A percentile compares a stretch with the other conserved stretches of the same genome.
Evolutionary conservation across 2,329 filamentous ascomycete genomes (phyloP).

Genomic region (Botrytis paeoniae): DNA sequence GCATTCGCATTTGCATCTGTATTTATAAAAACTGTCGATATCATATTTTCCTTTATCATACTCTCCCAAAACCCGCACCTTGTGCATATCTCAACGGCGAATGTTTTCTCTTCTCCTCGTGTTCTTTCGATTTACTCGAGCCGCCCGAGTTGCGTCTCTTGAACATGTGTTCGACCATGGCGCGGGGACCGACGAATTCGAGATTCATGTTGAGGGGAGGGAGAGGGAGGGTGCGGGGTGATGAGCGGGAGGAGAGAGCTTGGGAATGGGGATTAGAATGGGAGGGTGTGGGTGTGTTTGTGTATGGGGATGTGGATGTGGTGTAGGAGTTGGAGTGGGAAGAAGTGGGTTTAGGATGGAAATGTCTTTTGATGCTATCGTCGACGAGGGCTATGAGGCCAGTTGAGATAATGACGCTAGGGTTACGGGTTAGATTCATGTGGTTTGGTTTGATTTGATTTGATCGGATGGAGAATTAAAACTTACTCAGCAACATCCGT

Average conservation of each 20-base stretch:
- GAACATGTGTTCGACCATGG: conserved; percentile 62
- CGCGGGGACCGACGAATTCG: conserved; percentile 60
- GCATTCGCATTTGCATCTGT: not conserved
- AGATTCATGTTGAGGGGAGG: conserved; percentile 50
- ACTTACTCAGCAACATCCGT: conserved; percentile 87
- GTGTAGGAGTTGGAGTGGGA: conserved; percentile 57
- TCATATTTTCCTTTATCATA: not conserved
- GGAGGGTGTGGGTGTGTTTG: conserved; percentile 60
- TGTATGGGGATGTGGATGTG: conserved; percentile 58
- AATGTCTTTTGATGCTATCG: conserved; percentile 70
- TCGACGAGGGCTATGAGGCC: conserved; percentile 86
- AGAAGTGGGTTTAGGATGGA: conserved; percentile 42
- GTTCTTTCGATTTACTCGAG: conserved; percentile 27
- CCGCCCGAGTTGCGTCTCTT: conserved; percentile 44
- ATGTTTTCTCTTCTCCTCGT: conserved; percentile 6
- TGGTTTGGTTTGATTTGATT: not conserved
- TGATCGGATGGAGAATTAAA: not conserved
- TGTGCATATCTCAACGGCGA: conserved; percentile 26
- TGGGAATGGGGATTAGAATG: conserved; percentile 40
- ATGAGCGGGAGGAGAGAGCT: conserved; percentile 29
- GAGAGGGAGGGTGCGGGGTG: conserved; percentile 43
- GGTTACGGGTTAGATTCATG: not conserved
- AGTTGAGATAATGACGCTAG: conserved; percentile 82
- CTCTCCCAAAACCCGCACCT: conserved; percentile 16
- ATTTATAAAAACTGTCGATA: not conserved